Base-by-base conservation (phyloP, 805 yeast species). In the Candida ponderosae region DNA sequence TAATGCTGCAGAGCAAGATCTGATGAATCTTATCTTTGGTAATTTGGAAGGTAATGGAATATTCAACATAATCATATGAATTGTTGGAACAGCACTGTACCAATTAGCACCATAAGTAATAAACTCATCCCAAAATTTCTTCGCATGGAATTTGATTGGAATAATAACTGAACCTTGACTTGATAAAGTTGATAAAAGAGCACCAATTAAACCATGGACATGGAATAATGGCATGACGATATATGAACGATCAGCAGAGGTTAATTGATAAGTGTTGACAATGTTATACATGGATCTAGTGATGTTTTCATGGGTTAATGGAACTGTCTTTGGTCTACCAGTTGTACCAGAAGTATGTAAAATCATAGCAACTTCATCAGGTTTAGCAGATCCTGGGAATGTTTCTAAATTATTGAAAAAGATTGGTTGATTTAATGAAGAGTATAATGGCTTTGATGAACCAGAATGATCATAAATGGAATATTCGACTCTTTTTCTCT, bases 71-170 rank as follows among this genome's bases (percentile, higher is more conserved):
- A 81, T 81, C 59, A 75, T 71, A 57, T 81, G 86, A 42, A 81
- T 81, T 0, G 89, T 81, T 33, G 89, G 88, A 5, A 81, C 89
- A 9, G 85, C 83, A 37, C 84, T 75, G 56, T 79, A 81, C 89
- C 89, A 81, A 40, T 62, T 77, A 36, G 82, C 81, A 6, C 58
- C 47, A 52, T 67, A 63, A 7, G 47, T 45, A 37, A 60, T 57
- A 47, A 75, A 80, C 38, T 81, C 77, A 9, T 54, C 40, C 83
- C 86, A 81, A 57, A 81, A 81, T 14, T 50, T 56, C 23, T 62
- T 56, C 3, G 88, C 86, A 21, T 81, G 70, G 56, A 81, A 81
- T 51, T 59, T 65, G 15, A 66, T 51, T n/a, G 88, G 84, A 18
- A 81, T 62, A n/a, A 81, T 69, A 2, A 66, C 76, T 0, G 76